Base-by-base conservation (phyloP, 2,329 filamentous ascomycete genomes). In the Phoma sp. region DNA sequence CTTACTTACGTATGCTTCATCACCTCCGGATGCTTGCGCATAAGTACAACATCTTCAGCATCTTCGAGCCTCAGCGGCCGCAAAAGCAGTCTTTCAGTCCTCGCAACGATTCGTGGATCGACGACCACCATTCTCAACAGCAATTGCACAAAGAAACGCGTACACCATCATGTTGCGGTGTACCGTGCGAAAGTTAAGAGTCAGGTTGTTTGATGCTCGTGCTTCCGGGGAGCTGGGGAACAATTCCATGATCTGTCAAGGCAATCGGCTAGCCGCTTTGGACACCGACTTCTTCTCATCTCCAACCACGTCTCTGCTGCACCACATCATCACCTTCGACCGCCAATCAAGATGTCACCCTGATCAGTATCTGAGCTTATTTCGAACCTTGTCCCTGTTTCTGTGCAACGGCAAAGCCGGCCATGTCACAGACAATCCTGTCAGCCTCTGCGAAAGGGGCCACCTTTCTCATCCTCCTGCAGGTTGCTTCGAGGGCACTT, bases 391-490 rank as follows among this genome's bases (percentile, higher is more conserved):
- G 51, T 37, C 32, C 47, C 37, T 36, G 41, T 37, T 46, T 37
- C 27, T 41, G 24, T 25, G 41, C 47, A 51, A 51, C 41, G 19
- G 21, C 12, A 15, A 38, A 37, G 22, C 51, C 40, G 49, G 45
- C 51, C 55, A 74, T 73, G 72, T 69, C 71, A 19, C 63, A 66
- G 58, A 67, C 70, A n/a, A 67, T 74, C 25, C 66, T 76, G 53
- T 73, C 74, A 39, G 70, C 78, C 48, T 83, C 82, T 4, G 83
- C 91, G 47, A 85, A 86, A 56, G 92, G 91, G 51, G 92, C 92
- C 48, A 90, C 90, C 13, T 88, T 95, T 69, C 85, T 99, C 63
- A 96, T 99, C 71, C 79, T 91, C 46, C 86, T 97, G 39, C 95
- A 98, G 77, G 82, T 99, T 61, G 83, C 83, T 39, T 97, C 94